Evolutionary conservation across 1,284 basidiomycete species (phyloP).

Genomic region (Puccinia novopanici): DNA sequence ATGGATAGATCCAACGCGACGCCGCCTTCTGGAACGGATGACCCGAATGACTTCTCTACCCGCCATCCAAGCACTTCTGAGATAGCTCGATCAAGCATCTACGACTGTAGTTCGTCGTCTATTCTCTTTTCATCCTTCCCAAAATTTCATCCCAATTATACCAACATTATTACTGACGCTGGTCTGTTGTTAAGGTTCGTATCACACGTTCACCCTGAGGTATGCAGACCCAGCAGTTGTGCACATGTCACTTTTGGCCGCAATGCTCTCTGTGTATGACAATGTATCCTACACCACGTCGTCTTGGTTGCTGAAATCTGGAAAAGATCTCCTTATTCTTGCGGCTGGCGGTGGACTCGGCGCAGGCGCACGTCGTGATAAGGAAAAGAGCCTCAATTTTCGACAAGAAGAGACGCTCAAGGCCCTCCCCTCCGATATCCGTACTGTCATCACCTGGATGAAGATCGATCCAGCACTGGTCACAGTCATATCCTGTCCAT

Average conservation of each 20-base stretch:
- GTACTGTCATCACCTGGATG: constrained; percentile 7
- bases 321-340: not conserved
- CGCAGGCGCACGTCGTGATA: not conserved
- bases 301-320: constrained; percentile 39
- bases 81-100: no score
- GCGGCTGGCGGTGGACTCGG: constrained; percentile 15
- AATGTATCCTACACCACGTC: constrained; percentile 19
- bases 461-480: constrained; percentile 16
- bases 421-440: constrained; percentile 15
- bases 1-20: not conserved
- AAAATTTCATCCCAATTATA: not conserved
- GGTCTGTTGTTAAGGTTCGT: constrained; percentile 19
- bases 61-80: no score
- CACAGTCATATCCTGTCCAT: no score
- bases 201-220: constrained; percentile 7
- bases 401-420: constrained; percentile 1
- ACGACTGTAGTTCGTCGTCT: not conserved
- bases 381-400: not conserved
- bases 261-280: constrained; percentile 22
- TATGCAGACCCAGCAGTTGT: constrained; percentile 8
- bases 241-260: constrained; percentile 29
- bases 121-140: no score
- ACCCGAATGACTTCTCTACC: no score
- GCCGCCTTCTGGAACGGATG: no score
- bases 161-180: no score